phyloP scores from a whole-genome alignment of 768 basidiomycete species.

The Psilocybe subaeruginosa region DNA sequence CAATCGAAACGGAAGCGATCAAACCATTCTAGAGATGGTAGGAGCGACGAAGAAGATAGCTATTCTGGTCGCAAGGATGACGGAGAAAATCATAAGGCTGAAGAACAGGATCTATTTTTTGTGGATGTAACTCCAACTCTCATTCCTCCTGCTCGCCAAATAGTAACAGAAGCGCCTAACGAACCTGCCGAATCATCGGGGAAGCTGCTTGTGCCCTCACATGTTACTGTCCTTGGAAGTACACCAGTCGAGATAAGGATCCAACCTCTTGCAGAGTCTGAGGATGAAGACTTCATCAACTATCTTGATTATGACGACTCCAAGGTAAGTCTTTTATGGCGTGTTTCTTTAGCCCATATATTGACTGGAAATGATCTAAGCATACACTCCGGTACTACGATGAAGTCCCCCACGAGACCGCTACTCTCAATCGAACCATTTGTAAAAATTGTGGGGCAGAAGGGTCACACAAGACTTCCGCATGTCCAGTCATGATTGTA shows the following conservation, averaged over 20 bases:
- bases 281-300: constrained; percentile 72
- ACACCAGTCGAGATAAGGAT: constrained; percentile 50
- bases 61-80: neutral
- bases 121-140: constrained; percentile 7
- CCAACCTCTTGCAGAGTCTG: constrained; percentile 41
- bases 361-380: constrained; percentile 29
- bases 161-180: neutral
- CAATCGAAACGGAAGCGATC: neutral
- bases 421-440: constrained; percentile 49
- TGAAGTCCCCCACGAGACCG: constrained; percentile 39
- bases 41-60: neutral
- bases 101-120: constrained; percentile 1
- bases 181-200: constrained; percentile 13
- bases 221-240: constrained; percentile 63
- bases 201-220: constrained; percentile 63
- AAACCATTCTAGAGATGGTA: neutral
- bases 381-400: constrained; percentile 71
- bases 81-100: neutral
- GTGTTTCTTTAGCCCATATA: neutral
- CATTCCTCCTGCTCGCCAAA: neutral
- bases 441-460: constrained; percentile 83
- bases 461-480: constrained; percentile 65
- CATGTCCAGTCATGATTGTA: constrained; percentile 78
- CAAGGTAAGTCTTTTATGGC: constrained; percentile 41
- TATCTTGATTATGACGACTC: constrained; percentile 76